Percentiles rank a stretch among this genome's conserved stretches.
phyloP scores from a whole-genome alignment of 164 flowering plant species.

The Magnolia changhungtana region DNA sequence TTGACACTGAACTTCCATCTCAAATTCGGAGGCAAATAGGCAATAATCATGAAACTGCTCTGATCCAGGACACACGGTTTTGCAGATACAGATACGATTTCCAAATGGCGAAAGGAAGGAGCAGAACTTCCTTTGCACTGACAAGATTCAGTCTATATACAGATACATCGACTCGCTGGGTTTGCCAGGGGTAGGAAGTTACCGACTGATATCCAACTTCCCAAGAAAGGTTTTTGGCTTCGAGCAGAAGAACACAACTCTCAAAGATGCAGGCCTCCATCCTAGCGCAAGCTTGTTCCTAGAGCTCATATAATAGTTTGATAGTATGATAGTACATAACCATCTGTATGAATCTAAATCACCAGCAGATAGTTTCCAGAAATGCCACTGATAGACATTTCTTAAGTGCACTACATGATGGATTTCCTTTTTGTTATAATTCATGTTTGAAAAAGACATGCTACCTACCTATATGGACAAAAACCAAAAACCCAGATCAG shows the following conservation, averaged over 20 bases:
- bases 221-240: constrained; percentile 60
- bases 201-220: constrained; percentile 61
- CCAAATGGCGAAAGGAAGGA: constrained; percentile 68
- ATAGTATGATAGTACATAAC: constrained; percentile 3
- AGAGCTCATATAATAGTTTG: constrained; percentile 35
- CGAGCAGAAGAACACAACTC: constrained; percentile 54
- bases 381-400: no score
- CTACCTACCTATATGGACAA: no score
- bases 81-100: constrained; percentile 63
- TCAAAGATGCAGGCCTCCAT: constrained; percentile 62
- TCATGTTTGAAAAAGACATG: no score
- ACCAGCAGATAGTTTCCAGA: no score
- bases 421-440: no score
- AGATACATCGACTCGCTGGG: constrained; percentile 53
- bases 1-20: no score
- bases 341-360: no score
- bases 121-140: constrained; percentile 42
- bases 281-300: constrained; percentile 65
- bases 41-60: no score
- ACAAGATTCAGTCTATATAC: constrained; percentile 49
- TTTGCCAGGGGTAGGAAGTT: constrained; percentile 47
- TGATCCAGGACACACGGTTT: neutral
- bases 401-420: no score
- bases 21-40: no score
- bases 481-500: neutral